Percentiles rank a stretch among this genome's conserved stretches.
These are phyloP conservation scores for Hordeum pubiflorum DNA, from an alignment of 202 grass and related monocot species.

Conservation along the genomic window DNA sequence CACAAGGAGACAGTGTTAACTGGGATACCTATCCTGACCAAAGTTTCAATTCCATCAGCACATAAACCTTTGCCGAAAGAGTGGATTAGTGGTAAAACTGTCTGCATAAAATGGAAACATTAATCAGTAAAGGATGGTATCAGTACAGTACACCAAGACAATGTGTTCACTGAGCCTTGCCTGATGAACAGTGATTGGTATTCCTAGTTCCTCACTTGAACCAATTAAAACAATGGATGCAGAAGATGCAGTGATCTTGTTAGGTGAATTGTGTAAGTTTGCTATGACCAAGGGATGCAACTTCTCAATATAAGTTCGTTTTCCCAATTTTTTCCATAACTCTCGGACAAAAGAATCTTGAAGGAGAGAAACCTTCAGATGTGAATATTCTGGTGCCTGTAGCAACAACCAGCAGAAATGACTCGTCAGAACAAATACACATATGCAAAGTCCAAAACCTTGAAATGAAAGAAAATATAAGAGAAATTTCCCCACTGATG, in stretches of 20 bases:
- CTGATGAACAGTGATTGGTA: slow-evolving; percentile 93
- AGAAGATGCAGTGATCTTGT: slow-evolving; percentile 68
- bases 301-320: slow-evolving; percentile 77
- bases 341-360: slow-evolving; percentile 89
- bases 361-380: slow-evolving; percentile 83
- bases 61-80: slow-evolving; percentile 89
- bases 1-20: slow-evolving; percentile 8
- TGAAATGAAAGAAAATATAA: slow-evolving; percentile 21
- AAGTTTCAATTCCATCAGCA: slow-evolving; percentile 75
- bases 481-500: slow-evolving; percentile 24
- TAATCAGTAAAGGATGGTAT: slow-evolving; percentile 12
- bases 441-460: slow-evolving; percentile 14
- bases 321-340: slow-evolving; percentile 90
- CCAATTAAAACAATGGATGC: slow-evolving; percentile 75
- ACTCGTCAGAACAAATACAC: slow-evolving; percentile 26
- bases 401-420: slow-evolving; percentile 32
- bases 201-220: slow-evolving; percentile 91
- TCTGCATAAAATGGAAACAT: slow-evolving; percentile 42
- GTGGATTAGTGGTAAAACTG: slow-evolving; percentile 74
- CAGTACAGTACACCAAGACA: background rate
- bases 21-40: slow-evolving; percentile 91
- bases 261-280: slow-evolving; percentile 73
- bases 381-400: slow-evolving; percentile 70
- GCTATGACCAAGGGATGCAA: slow-evolving; percentile 67
- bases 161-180: slow-evolving; percentile 29